Evolutionary conservation across 768 basidiomycete genomes (phyloP).

Genomic region (Cystofilobasidium ferigula): DNA sequence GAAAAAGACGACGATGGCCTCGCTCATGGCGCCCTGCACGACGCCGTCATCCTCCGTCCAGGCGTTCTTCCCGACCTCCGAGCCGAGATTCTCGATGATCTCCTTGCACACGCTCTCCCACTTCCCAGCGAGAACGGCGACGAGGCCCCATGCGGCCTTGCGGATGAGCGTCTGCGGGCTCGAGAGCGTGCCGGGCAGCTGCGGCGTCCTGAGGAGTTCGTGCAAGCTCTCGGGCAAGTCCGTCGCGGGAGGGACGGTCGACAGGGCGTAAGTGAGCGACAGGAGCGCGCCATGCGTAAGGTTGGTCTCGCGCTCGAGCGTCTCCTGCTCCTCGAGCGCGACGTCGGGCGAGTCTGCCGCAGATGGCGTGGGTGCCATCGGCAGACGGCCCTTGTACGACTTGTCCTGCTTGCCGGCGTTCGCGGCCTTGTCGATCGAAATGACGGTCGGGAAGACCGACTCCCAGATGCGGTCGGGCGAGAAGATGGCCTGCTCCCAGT

Average conservation of each 20-base stretch:
- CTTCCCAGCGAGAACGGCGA: conserved; percentile 44
- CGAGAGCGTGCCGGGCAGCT: conserved; percentile 48
- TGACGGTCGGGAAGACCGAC: conserved; percentile 37
- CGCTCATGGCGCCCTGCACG: conserved; percentile 60
- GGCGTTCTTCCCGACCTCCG: conserved; percentile 28
- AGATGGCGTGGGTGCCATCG: not conserved
- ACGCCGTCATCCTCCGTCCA: conserved; percentile 59
- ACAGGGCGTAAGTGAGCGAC: conserved; percentile 42
- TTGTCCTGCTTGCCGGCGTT: conserved; percentile 25
- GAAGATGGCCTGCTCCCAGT: conserved; percentile 2
- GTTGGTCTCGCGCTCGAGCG: conserved; percentile 26
- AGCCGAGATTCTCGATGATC: conserved; percentile 45
- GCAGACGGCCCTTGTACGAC: conserved; percentile 8
- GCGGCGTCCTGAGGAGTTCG: conserved; percentile 12
- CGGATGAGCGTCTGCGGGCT: conserved; percentile 53
- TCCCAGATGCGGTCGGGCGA: conserved; percentile 30
- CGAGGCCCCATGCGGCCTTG: conserved; percentile 54
- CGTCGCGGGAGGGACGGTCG: conserved; percentile 54
- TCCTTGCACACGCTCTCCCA: conserved; percentile 43
- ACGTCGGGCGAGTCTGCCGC: conserved; percentile 4
- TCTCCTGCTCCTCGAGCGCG: conserved; percentile 18
- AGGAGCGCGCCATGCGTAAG: not conserved
- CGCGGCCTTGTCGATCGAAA: conserved; percentile 27
- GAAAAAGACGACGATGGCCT: conserved; percentile 58
- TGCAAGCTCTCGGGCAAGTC: conserved; percentile 38